These are phyloP conservation scores for Trichoderma aggressivum DNA, from an alignment of 2,329 filamentous ascomycete species.

Conservation along the genomic window DNA sequence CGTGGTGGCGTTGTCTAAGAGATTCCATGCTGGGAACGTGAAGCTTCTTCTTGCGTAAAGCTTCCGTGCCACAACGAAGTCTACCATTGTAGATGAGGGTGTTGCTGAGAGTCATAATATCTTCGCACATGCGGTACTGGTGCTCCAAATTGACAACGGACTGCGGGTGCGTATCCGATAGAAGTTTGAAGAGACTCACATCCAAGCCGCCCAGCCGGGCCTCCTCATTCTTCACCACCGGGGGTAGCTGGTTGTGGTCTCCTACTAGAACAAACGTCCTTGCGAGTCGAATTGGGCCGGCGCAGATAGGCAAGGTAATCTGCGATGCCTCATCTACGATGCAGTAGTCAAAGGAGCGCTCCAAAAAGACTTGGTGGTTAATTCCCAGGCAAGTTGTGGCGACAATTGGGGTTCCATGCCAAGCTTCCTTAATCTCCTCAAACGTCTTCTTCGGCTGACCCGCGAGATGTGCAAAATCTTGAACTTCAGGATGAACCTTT, in stretches of 20 bases:
- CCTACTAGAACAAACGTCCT: conserved; percentile 91
- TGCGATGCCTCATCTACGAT: conserved; percentile 98
- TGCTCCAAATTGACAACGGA: conserved; percentile 91
- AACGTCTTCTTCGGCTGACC: conserved; percentile 70
- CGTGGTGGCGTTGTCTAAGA: conserved; percentile 56
- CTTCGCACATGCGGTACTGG: conserved; percentile 97
- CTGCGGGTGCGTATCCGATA: conserved; percentile 82
- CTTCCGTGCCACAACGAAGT: conserved; percentile 81
- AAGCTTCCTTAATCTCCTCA: conserved; percentile 78
- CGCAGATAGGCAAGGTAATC: conserved; percentile 90
- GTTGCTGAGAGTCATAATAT: conserved; percentile 93
- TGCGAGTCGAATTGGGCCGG: conserved; percentile 91
- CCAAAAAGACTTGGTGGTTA: conserved; percentile 82
- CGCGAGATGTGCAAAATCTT: conserved; percentile 77
- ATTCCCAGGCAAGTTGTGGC: conserved; percentile 94
- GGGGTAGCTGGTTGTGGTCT: conserved; percentile 93
- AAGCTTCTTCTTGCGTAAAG: conserved; percentile 67
- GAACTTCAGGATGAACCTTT: conserved; percentile 86
- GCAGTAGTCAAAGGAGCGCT: conserved; percentile 92
- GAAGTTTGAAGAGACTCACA: conserved; percentile 86
- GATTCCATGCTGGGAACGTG: conserved; percentile 62
- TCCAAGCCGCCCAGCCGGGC: conserved; percentile 84
- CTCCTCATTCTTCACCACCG: conserved; percentile 87
- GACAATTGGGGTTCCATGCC: conserved; percentile 83
- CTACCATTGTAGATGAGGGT: conserved; percentile 88